A percentile compares a stretch with the other conserved stretches of the same genome.
Conservation (phyloP, 192 early-diverging fungal genomes). For the Backusella sp. region DNA sequence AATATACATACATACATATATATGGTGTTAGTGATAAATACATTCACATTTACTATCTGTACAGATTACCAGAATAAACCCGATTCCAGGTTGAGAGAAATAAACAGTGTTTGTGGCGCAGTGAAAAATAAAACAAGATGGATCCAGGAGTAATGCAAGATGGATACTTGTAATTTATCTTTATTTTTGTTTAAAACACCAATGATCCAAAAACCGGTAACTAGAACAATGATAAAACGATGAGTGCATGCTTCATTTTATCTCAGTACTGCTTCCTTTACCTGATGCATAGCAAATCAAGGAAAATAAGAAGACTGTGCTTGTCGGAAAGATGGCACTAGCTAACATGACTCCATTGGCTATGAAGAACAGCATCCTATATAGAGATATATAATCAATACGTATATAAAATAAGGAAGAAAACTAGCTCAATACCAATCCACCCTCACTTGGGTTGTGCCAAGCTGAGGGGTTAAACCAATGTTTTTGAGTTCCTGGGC, state of each 20-base stretch:
- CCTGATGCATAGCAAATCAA: not conserved
- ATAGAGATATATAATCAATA: not conserved
- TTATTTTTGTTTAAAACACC: not conserved
- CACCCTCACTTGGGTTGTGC: not conserved
- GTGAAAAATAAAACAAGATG: slow-evolving; percentile 2
- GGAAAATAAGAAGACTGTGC: not conserved
- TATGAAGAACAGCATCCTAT: not conserved
- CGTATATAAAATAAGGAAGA: not conserved
- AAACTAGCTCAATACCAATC: not conserved
- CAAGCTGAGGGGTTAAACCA: not conserved
- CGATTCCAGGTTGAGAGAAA: not conserved
- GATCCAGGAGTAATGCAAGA: not conserved
- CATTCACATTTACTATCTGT: not conserved
- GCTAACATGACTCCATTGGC: not conserved
- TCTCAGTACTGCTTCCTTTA: not conserved
- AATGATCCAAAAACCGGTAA: not conserved
- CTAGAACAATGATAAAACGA: not conserved
- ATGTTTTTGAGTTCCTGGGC: not conserved
- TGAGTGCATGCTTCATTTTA: not conserved
- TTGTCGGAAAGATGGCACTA: not conserved
- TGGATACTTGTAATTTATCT: not conserved
- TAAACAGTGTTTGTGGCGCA: not conserved
- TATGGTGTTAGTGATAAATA: not conserved
- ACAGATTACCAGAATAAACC: slow-evolving; percentile 12
- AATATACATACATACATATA: not conserved